These are phyloP conservation scores for Cocos nucifera DNA, from an alignment of 176 grass and related monocot genomes.

Conservation along the genomic window DNA sequence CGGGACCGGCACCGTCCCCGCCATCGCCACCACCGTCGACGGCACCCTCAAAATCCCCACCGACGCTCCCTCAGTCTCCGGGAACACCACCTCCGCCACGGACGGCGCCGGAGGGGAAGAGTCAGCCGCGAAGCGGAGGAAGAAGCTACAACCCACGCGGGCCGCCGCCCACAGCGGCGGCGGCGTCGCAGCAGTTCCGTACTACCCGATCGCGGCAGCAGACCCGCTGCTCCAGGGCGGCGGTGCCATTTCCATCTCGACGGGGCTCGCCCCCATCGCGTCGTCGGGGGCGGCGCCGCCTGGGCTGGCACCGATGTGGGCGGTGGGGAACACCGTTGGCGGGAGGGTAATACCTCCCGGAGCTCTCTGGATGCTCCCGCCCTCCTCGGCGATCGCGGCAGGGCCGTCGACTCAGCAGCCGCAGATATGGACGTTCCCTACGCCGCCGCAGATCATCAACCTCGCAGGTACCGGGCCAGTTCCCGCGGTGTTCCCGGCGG, in stretches of 20 bases:
- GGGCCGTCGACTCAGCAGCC: constrained; percentile 18
- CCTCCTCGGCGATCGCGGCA: constrained; percentile 1
- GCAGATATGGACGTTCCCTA: constrained; percentile 43
- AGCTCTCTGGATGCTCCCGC: constrained; percentile 70
- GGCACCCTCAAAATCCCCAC: too few species aligned
- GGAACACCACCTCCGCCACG: too few species aligned
- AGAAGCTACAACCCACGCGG: too few species aligned
- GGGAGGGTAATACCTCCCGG: constrained; percentile 32
- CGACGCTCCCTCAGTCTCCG: too few species aligned
- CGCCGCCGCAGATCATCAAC: constrained; percentile 45
- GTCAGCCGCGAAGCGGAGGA: too few species aligned
- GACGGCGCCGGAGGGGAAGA: too few species aligned
- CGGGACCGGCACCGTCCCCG: too few species aligned
- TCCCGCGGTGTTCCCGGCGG: background rate
- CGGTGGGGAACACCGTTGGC: background rate
- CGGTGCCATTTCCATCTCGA: constrained; percentile 46
- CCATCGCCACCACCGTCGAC: too few species aligned
- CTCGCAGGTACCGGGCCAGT: constrained; percentile 30
- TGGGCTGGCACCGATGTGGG: constrained; percentile 47
- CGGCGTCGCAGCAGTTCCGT: too few species aligned
- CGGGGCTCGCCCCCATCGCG: constrained; percentile 49
- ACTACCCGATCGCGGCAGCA: too few species aligned
- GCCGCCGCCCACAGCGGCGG: too few species aligned
- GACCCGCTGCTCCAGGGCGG: constrained; percentile 6
- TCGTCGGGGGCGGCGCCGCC: constrained; percentile 12